Percentiles rank a stretch among this genome's conserved stretches.
Conservation (phyloP, 495 filamentous ascomycete species). For the Penicillium canariense region DNA sequence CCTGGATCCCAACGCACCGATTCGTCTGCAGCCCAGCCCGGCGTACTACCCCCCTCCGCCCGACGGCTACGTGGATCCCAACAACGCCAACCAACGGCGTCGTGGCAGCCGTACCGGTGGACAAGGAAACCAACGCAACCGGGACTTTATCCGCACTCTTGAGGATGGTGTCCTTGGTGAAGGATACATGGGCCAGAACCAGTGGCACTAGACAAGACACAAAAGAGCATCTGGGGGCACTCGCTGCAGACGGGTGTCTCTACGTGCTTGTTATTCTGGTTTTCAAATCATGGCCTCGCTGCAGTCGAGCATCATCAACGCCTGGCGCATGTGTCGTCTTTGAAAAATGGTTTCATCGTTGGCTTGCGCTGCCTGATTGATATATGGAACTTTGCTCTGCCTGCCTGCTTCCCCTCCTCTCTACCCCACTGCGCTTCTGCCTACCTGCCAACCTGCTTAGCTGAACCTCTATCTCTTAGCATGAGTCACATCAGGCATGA, state of each 20-base stretch:
- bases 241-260: neutral
- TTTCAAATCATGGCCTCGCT: neutral
- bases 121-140: constrained; percentile 58
- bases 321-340: constrained; percentile 11
- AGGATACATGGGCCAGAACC: constrained; percentile 63
- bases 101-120: constrained; percentile 71
- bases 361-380: constrained; percentile 8
- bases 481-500: constrained; percentile 4
- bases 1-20: constrained; percentile 91
- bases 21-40: constrained; percentile 90
- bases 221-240: neutral
- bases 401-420: constrained; percentile 5
- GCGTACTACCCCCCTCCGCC: constrained; percentile 97
- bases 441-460: constrained; percentile 5
- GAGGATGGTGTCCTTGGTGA: constrained; percentile 91
- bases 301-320: constrained; percentile 9
- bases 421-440: constrained; percentile 3
- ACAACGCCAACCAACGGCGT: constrained; percentile 62
- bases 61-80: constrained; percentile 68
- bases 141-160: constrained; percentile 89
- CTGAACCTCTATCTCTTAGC: neutral
- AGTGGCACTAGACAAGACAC: constrained; percentile 54
- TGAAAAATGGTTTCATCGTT: constrained; percentile 3
- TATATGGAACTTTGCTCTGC: constrained; percentile 14
- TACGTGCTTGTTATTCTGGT: constrained; percentile 6